Evolutionary conservation across 495 filamentous ascomycete genomes (phyloP).

Genomic region (Penicillium roqueforti): DNA sequence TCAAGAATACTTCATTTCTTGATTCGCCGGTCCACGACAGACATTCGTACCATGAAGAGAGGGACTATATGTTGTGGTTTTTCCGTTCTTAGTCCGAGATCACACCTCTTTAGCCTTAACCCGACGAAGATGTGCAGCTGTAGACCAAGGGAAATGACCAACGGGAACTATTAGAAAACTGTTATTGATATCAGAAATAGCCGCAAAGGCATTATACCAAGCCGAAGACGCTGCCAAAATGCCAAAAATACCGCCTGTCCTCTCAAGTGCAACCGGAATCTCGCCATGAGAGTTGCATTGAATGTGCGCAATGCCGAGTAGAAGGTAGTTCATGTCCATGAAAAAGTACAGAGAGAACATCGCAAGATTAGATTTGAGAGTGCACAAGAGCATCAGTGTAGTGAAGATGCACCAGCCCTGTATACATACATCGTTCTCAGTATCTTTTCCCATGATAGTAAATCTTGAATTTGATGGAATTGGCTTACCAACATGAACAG

Average conservation of each 20-base stretch:
- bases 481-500: constrained; percentile 65
- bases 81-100: background rate
- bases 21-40: background rate
- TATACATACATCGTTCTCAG: background rate
- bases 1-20: background rate
- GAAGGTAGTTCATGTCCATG: constrained; percentile 68
- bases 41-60: background rate
- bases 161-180: constrained; percentile 86
- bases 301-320: constrained; percentile 67
- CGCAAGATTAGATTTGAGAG: constrained; percentile 77
- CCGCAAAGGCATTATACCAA: constrained; percentile 87
- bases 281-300: constrained; percentile 31
- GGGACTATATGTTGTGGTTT: background rate
- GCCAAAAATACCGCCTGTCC: constrained; percentile 73
- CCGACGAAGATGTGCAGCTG: constrained; percentile 12
- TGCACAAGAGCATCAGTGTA: constrained; percentile 70
- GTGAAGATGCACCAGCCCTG: constrained; percentile 92
- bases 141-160: constrained; percentile 78
- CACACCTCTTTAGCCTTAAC: constrained; percentile 16
- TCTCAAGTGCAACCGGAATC: constrained; percentile 48
- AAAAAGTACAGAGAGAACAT: constrained; percentile 86
- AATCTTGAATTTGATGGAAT: background rate
- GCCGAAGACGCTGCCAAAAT: constrained; percentile 75
- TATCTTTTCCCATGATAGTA: background rate
- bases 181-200: constrained; percentile 67